Evolutionary conservation across 1,284 basidiomycete species (phyloP).

Genomic region (Fomes fomentarius): DNA sequence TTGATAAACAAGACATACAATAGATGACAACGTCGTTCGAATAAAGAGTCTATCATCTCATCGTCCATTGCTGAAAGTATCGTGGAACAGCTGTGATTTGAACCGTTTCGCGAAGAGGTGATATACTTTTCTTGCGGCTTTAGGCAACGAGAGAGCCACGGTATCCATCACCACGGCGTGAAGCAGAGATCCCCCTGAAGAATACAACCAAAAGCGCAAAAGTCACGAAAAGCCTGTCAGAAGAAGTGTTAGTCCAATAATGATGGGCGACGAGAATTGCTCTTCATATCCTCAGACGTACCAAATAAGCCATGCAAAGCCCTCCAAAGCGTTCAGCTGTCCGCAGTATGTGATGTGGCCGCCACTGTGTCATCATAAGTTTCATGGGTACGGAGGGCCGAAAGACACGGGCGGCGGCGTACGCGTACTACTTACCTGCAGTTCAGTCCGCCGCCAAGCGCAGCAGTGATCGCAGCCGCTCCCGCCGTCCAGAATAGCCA

Average conservation of each 20-base stretch:
- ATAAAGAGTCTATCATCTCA: background rate
- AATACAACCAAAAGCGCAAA: conserved; percentile 34
- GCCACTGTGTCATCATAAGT: conserved; percentile 30
- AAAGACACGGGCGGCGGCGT: too few species aligned
- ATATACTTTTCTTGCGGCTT: background rate
- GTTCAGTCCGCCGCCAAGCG: conserved; percentile 67
- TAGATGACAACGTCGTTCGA: conserved; percentile 1
- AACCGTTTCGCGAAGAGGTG: too few species aligned
- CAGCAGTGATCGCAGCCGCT: conserved; percentile 64
- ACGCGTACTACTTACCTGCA: conserved; percentile 69
- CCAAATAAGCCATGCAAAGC: conserved; percentile 39
- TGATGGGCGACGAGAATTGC: too few species aligned
- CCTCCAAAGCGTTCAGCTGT: conserved; percentile 38
- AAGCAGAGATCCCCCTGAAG: conserved; percentile 32
- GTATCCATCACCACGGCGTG: conserved; percentile 36
- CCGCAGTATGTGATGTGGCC: conserved; percentile 59
- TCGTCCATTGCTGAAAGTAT: background rate
- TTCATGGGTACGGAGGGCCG: background rate
- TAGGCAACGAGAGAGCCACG: conserved; percentile 32
- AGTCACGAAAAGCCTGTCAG: conserved; percentile 36
- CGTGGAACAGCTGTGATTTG: too few species aligned
- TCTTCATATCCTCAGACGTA: too few species aligned
- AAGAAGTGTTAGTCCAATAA: too few species aligned
- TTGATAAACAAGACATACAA: conserved; percentile 18
- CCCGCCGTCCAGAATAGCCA: conserved; percentile 47